Conservation (phyloP, 1,284 basidiomycete species). For the Phellopilus nigrolimitatus region DNA sequence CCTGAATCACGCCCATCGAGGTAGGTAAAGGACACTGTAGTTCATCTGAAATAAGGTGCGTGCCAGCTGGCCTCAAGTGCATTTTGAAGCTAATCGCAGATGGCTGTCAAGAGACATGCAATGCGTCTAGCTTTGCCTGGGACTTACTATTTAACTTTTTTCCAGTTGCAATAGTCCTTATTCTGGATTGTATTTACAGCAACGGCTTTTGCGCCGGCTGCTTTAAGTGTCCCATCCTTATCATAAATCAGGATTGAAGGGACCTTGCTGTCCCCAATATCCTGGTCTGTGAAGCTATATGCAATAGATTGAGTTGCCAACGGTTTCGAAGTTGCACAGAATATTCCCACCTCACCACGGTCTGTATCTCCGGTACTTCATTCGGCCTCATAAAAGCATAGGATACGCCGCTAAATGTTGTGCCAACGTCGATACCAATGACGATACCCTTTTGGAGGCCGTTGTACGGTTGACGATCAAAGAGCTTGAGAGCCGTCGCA, state of each 20-base stretch:
- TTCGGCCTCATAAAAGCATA: slow-evolving; percentile 6
- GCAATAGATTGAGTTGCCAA: background rate
- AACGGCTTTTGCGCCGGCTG: slow-evolving; percentile 73
- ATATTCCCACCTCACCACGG: background rate
- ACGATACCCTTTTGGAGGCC: background rate
- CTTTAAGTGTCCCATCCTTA: slow-evolving; percentile 50
- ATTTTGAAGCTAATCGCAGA: slow-evolving; percentile 60
- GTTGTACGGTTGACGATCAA: slow-evolving; percentile 3
- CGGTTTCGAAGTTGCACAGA: too few species aligned
- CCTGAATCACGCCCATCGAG: slow-evolving; percentile 58
- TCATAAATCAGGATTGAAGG: too few species aligned
- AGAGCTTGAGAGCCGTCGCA: background rate
- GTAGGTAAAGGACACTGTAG: slow-evolving; percentile 62
- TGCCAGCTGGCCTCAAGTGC: slow-evolving; percentile 63
- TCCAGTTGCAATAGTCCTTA: slow-evolving; percentile 70
- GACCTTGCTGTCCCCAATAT: slow-evolving; percentile 74
- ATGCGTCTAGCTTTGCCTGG: too few species aligned
- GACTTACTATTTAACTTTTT: slow-evolving; percentile 68
- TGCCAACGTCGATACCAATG: too few species aligned
- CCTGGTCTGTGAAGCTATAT: slow-evolving; percentile 24
- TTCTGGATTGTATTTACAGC: slow-evolving; percentile 46
- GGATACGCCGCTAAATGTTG: slow-evolving; percentile 10
- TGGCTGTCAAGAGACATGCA: slow-evolving; percentile 4
- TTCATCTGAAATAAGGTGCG: slow-evolving; percentile 75
- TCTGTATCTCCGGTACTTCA: background rate